A percentile compares a stretch with the other conserved stretches of the same genome.
Conservation (phyloP, 192 early-diverging fungal species). For the Linnemannia zychae region DNA sequence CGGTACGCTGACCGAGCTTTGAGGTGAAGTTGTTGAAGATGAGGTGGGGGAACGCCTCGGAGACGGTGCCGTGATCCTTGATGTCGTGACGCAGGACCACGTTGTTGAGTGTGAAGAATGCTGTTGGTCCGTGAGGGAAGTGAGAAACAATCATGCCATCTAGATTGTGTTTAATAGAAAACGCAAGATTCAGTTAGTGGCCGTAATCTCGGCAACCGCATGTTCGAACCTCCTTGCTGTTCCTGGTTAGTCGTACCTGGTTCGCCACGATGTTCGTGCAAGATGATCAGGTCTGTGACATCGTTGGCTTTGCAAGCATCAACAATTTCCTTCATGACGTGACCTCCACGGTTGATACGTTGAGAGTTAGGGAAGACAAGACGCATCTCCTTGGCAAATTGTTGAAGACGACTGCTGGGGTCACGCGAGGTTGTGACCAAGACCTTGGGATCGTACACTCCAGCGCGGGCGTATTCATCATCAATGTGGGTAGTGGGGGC, state of each 20-base stretch:
- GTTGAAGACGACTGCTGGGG: constrained; percentile 90
- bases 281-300: constrained; percentile 94
- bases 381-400: constrained; percentile 98
- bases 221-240: no score
- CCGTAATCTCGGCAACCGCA: neutral
- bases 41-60: constrained; percentile 96
- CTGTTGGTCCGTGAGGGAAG: constrained; percentile 98
- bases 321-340: constrained; percentile 95
- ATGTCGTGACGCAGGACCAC: constrained; percentile 99
- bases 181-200: neutral
- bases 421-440: constrained; percentile 97
- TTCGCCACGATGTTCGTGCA: constrained; percentile 96
- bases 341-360: constrained; percentile 97
- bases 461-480: constrained; percentile 97
- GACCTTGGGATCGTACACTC: constrained; percentile 94
- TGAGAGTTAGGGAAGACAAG: constrained; percentile 96
- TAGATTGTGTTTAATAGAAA: constrained; percentile 8
- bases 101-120: constrained; percentile 97
- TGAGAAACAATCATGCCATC: constrained; percentile 96
- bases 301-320: constrained; percentile 95
- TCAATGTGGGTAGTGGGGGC: constrained; percentile 87
- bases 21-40: constrained; percentile 96
- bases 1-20: constrained; percentile 85
- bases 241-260: constrained; percentile 69
- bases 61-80: constrained; percentile 95